Evolutionary conservation across 2,329 filamentous ascomycete species (phyloP).

Genomic region (Beauveria bassiana): DNA sequence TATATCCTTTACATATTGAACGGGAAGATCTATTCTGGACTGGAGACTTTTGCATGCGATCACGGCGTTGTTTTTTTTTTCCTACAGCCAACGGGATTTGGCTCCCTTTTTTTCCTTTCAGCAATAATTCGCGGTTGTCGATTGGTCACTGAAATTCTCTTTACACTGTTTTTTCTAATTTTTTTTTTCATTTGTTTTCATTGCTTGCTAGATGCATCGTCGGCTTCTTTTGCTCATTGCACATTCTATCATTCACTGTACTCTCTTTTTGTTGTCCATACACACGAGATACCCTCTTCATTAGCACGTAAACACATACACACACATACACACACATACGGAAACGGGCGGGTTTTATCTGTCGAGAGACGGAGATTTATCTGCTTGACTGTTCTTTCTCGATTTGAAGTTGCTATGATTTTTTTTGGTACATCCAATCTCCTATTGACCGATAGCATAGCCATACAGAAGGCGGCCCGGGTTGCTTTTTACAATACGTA

Average conservation of each 20-base stretch:
- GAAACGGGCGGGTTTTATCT: not conserved
- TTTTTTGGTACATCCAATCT: not conserved
- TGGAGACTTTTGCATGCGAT: not conserved
- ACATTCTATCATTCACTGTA: not conserved
- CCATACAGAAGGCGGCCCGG: no score
- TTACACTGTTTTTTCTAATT: not conserved
- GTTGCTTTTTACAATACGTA: no score
- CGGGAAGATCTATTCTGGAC: not conserved
- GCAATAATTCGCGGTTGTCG: not conserved
- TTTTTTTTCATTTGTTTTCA: not conserved
- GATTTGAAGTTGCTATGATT: not conserved
- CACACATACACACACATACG: not conserved
- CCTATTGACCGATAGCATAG: no score
- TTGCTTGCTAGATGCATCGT: not conserved
- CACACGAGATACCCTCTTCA: conserved; percentile 6
- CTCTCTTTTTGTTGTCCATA: not conserved
- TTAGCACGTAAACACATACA: not conserved
- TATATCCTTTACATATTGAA: not conserved
- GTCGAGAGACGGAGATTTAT: not conserved
- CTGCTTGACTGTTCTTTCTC: not conserved
- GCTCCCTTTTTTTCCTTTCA: not conserved
- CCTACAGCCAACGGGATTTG: not conserved
- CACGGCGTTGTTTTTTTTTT: not conserved
- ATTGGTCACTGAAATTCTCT: no score
- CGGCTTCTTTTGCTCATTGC: not conserved